Conservation (phyloP, 495 filamentous ascomycete species). For the Hyaloscypha bicolor region DNA sequence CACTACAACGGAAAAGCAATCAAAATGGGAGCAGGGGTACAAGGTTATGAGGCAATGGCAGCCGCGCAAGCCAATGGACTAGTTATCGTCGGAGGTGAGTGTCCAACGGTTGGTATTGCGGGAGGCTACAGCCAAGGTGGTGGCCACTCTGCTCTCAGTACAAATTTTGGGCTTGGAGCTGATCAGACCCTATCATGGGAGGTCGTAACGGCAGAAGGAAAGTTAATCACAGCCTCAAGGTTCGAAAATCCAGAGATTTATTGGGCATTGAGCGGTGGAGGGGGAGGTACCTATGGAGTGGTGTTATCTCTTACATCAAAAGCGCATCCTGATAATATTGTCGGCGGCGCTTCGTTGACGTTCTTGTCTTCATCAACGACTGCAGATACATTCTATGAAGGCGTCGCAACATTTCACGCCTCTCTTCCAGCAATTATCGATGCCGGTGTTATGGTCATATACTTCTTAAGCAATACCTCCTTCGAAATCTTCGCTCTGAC, state of each 20-base stretch:
- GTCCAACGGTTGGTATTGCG: conserved; percentile 50
- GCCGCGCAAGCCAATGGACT: conserved; percentile 47
- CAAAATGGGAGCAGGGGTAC: conserved; percentile 58
- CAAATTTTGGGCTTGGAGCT: conserved; percentile 56
- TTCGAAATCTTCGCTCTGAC: conserved; percentile 49
- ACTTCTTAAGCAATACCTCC: conserved; percentile 48
- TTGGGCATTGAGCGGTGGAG: conserved; percentile 63
- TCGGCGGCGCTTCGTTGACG: conserved; percentile 36
- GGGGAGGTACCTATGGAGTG: conserved; percentile 53
- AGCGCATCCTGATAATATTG: conserved; percentile 31
- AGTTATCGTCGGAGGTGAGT: conserved; percentile 53
- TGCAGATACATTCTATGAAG: conserved; percentile 47
- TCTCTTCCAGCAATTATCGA: conserved; percentile 49
- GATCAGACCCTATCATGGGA: conserved; percentile 61
- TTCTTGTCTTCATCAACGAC: conserved; percentile 36
- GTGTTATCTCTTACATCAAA: conserved; percentile 48
- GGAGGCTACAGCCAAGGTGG: conserved; percentile 60
- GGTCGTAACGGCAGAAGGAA: conserved; percentile 52
- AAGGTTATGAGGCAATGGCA: conserved; percentile 53
- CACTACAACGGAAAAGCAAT: conserved; percentile 45
- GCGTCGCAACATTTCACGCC: conserved; percentile 43
- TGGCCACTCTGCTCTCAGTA: conserved; percentile 58
- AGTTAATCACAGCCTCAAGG: conserved; percentile 44
- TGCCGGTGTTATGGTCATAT: conserved; percentile 51
- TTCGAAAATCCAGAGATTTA: conserved; percentile 54